Percentiles rank a stretch among this genome's conserved stretches.
phyloP scores from a whole-genome alignment of 2,329 filamentous ascomycete genomes.

The Neospermospora avenae region DNA sequence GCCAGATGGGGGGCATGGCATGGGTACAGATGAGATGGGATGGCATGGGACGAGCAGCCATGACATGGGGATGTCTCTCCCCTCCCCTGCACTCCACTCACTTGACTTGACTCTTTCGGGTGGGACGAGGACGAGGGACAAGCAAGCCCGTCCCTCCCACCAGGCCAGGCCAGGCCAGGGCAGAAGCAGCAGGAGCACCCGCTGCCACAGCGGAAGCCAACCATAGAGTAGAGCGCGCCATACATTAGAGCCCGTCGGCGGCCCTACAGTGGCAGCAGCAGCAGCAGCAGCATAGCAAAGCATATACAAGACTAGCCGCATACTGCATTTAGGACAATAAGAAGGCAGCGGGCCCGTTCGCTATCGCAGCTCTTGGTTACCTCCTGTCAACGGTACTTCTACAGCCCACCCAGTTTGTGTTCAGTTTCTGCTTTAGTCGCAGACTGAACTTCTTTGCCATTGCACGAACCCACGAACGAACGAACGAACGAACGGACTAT shows the following conservation, averaged over 20 bases:
- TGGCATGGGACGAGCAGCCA: background rate
- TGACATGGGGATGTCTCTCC: background rate
- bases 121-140: conserved; percentile 6
- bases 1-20: conserved; percentile 10
- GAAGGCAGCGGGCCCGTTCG: conserved; percentile 28
- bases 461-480: background rate
- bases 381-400: conserved; percentile 22
- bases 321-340: conserved; percentile 29
- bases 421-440: conserved; percentile 4
- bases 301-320: too few species aligned
- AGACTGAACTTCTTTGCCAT: conserved; percentile 2
- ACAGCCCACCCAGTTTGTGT: conserved; percentile 8
- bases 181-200: background rate
- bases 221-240: background rate
- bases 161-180: too few species aligned
- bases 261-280: background rate
- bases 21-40: background rate
- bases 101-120: conserved; percentile 14
- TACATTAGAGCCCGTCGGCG: background rate
- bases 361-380: conserved; percentile 22
- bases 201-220: conserved; percentile 9
- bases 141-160: too few species aligned
- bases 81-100: conserved; percentile 46
- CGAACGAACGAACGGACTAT: background rate
- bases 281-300: too few species aligned